Base-by-base conservation (phyloP, 345 rosid genomes). In the Eutrema yunnanense region DNA sequence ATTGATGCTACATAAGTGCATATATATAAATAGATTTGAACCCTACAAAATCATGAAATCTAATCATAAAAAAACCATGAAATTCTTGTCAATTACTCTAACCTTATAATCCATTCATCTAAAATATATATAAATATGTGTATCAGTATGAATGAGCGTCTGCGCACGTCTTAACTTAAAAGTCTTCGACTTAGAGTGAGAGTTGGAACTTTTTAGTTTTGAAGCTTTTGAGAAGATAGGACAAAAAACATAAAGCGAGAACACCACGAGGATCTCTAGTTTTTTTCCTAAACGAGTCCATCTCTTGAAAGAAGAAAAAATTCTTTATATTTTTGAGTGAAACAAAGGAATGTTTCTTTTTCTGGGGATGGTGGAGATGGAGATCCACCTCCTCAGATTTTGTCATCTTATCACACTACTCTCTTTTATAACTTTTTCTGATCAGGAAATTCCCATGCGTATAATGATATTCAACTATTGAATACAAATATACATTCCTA, bases 341-440 rank as follows among this genome's bases (percentile, higher is more conserved):
- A 64, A 65, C 60, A 66, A 66, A 22, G 67, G 78, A 67, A 67
- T 74, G 73, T 66, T 66, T 74, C 68, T 43, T 74, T 74, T 65
- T 65, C 8, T 67, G 33, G 72, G 78, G 62, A 57, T 74, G 68
- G 78, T 74, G 78, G 78, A 51, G 42, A 49, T 74, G 78, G 78
- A 51, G 42, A 49, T 67, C 68, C 78, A 74, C 68, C 33, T 60
- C 42, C 49, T 51, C 54, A 14, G 42, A 33, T 41, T 65, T 67
- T 59, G 78, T 74, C 67, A 38, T 73, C 56, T 64, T 64, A 27
- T 37, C 16, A 16, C 36, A 36, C 65, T 33, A 56, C 16, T 16
- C 65, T 63, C 22, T 64, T 63, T 71, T 5, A 16, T 2, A 32
- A 36, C 60, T 16, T 50, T 61, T 71, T 59, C 36, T 14, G n/a